Evolutionary conservation across 2,329 filamentous ascomycete genomes (phyloP).

Genomic region (Cladosporium sp.): DNA sequence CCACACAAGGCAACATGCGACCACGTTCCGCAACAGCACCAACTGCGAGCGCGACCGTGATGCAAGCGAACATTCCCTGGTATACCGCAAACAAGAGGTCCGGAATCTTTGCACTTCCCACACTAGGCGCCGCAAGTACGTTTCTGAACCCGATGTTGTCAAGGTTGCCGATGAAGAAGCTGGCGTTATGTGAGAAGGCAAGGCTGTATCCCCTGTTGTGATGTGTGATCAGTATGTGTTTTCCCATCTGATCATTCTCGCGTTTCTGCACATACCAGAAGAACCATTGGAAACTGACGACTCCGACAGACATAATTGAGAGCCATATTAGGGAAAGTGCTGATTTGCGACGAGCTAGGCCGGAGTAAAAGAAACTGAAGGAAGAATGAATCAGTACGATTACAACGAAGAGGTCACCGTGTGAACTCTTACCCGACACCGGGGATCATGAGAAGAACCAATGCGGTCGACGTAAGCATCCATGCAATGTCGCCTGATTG

Average conservation of each 20-base stretch:
- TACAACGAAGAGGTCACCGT: neutral
- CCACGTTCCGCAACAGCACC: constrained; percentile 86
- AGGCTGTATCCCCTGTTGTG: constrained; percentile 66
- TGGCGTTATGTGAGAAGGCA: constrained; percentile 76
- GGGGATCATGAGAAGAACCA: constrained; percentile 90
- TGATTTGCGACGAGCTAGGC: constrained; percentile 84
- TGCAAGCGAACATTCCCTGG: constrained; percentile 84
- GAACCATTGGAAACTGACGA: constrained; percentile 91
- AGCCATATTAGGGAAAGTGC: constrained; percentile 85
- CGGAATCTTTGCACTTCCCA: constrained; percentile 72
- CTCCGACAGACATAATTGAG: constrained; percentile 75
- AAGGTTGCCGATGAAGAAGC: constrained; percentile 75
- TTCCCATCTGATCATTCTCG: too few relatives aligned
- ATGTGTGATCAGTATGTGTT: neutral
- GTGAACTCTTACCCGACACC: constrained; percentile 66
- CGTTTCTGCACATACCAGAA: constrained; percentile 62
- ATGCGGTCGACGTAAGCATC: constrained; percentile 73
- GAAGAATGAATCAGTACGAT: neutral
- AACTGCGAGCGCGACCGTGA: constrained; percentile 82
- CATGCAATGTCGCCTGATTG: constrained; percentile 83
- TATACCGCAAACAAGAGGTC: constrained; percentile 85
- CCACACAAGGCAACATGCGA: constrained; percentile 81
- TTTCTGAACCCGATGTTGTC: constrained; percentile 77
- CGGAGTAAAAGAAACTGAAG: constrained; percentile 84
- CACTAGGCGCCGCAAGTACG: constrained; percentile 73